These are phyloP conservation scores for Forsythia suspensa DNA, from an alignment of 257 asterid genomes.

Conservation along the genomic window DNA sequence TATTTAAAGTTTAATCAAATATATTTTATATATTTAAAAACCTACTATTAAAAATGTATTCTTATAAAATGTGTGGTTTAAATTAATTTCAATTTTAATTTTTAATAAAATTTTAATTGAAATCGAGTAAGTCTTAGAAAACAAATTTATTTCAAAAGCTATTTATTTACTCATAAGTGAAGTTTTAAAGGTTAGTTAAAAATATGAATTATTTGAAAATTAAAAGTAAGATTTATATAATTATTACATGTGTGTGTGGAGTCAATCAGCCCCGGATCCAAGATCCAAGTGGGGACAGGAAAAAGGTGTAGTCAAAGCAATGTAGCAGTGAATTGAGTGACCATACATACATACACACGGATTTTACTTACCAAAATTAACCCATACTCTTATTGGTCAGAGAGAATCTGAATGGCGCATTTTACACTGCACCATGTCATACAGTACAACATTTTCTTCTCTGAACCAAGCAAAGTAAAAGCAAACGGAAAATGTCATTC, in stretches of 20 bases:
- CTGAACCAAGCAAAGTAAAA: constrained; percentile 13
- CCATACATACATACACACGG: constrained; percentile 16
- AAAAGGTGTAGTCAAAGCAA: not conserved
- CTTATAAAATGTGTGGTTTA: no score
- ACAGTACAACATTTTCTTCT: constrained; percentile 24
- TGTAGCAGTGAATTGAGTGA: constrained; percentile 24
- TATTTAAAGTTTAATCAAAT: no score
- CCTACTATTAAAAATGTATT: no score
- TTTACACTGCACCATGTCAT: not conserved
- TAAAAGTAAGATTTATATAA: not conserved
- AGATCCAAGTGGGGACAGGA: constrained; percentile 15
- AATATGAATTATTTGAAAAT: no score
- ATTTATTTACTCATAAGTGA: no score
- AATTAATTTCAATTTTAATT: no score
- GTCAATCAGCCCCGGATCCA: constrained; percentile 45
- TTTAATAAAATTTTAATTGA: no score
- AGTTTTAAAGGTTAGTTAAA: no score
- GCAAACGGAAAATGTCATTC: constrained; percentile 3
- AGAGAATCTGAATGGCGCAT: constrained; percentile 11
- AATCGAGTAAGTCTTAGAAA: no score
- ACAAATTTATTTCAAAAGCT: no score
- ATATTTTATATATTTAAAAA: no score
- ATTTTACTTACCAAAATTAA: not conserved
- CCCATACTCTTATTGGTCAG: not conserved
- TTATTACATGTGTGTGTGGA: not conserved